Evolutionary conservation across 805 yeast genomes (phyloP), one percentile per base, ranked within the genome.

Genomic region (Lipomyces yamanashiensis): DNA sequence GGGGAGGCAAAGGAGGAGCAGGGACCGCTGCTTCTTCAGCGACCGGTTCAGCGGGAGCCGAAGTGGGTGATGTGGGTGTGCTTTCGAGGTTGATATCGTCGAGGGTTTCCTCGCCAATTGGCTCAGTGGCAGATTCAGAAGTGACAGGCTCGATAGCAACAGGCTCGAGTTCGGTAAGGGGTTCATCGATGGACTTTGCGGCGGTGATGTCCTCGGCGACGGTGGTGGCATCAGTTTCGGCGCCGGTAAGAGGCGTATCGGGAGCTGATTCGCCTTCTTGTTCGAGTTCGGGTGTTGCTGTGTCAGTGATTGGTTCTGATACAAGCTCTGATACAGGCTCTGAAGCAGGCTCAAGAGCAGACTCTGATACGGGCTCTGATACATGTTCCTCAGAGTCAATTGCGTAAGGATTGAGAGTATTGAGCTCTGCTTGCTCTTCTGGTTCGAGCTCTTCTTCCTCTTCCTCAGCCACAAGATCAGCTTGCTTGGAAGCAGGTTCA

Each of bases 1-100:
- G 52, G 13, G 67, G 57, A 23, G 69, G 69, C 6, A 63, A 48
- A 9, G 67, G 67, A 5, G 67, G 67, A 2, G 64, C 52, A 1
- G 58, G 34, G 4, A 51, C 44, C 9, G 41, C 57, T 21, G 40
- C 55, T 13, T 39, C 53, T 28, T n/a, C 58, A 23, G 45, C 47
- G 23, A 15, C 54, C 4, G 28, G 49, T 13, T 41, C 53, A 34
- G 13, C 63, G 8, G 60, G 23, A 17, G 59, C 37, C 12, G 50
- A 0, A 12, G 45, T 33, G 43, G 45, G 19, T 10, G 59, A 28
- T 17, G 43, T 36, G n/a, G 51, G 19, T 0, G 49, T 45, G 9
- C 55, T 21, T 2, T 43, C 60, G 28, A 64, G 51, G 45, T 49
- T 57, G 52, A 64, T 62, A 21, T 64, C 67, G 8, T 64, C 67